phyloP scores from a whole-genome alignment of 345 rosid genomes.

The Arabis alpina region DNA sequence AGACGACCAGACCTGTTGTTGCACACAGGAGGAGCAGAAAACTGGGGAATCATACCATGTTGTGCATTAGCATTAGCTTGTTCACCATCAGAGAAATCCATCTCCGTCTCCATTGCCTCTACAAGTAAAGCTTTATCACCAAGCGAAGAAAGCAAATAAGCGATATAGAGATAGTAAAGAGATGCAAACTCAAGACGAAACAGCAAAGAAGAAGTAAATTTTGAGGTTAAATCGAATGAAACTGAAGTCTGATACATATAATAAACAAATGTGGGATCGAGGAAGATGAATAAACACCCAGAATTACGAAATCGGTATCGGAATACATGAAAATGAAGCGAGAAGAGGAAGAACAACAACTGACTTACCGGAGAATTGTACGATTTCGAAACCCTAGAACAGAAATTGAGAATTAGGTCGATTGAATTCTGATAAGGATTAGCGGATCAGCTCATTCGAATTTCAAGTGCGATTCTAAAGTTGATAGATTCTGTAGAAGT shows the following conservation, averaged over 20 bases:
- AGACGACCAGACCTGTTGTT: constrained; percentile 12
- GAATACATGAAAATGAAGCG: not conserved
- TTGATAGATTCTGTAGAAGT: constrained; percentile 1
- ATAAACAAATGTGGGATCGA: constrained; percentile 18
- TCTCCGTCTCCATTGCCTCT: constrained; percentile 42
- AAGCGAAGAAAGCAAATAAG: not conserved
- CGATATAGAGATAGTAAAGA: not conserved
- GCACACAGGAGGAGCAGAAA: constrained; percentile 11
- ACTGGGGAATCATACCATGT: not conserved
- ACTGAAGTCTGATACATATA: not conserved
- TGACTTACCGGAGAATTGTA: constrained; percentile 23
- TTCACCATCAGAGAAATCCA: constrained; percentile 42
- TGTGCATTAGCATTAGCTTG: constrained; percentile 21
- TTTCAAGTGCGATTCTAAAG: constrained; percentile 26
- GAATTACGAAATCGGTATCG: not conserved
- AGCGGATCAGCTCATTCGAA: not conserved
- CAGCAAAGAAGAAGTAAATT: not conserved
- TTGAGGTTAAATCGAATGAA: not conserved
- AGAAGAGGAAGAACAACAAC: constrained; percentile 8
- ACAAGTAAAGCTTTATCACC: constrained; percentile 5
- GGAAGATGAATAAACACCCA: not conserved
- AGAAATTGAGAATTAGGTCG: not conserved
- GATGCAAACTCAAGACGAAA: not conserved
- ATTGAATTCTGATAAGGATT: not conserved
- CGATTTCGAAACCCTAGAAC: constrained; percentile 11